Evolutionary conservation across 2,329 filamentous ascomycete genomes (phyloP), one percentile per base, ranked within the genome.

Genomic region (Arthroderma uncinatum): DNA sequence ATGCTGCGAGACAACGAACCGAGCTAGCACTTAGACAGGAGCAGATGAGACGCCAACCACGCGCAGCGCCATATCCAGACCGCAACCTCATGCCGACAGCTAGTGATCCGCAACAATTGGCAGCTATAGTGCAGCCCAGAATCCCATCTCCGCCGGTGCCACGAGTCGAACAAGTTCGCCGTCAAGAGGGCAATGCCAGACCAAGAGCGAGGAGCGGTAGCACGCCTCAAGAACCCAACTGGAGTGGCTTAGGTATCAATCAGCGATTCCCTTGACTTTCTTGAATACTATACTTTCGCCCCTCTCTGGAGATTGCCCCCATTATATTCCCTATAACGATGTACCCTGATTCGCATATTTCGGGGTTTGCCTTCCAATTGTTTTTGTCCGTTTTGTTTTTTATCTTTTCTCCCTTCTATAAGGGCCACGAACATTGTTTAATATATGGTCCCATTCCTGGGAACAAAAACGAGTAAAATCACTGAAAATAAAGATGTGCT

Each of bases 211-310:
- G 61, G 40, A 61, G 61, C 37, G 59, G 58, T 12, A 62, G 61
- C 54, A 70, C 68, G 7, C 70, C 70, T 42, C 30, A 65, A 8
- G 59, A 60, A 2, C 64, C 66, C 8, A 59, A 64, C 25, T 63
- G 64, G 55, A 57, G 60, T 55, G 64, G 63, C 1, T 42, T 68
- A 23, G 66, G 62, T 37, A 57, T 65, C 28, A 58, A 62, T 4
- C 61, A 28, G 14, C 62, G 50, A 59, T 44, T 54, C 9, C 23
- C 52, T 12, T 25, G 14, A 54, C n/a, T 9, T 16, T 25, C 34
- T 28, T 50, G 53, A 53, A 55, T 25, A 47, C 55, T 25, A 36
- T 56, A 39, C 57, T 34, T n/a, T 21, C 21, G 34, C 53, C 39
- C 42, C 56, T 58, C 55, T n/a, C 16, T 21, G 39, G 39, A 12